phyloP scores from a whole-genome alignment of 306 rosid genomes.

The Glycine soja region DNA sequence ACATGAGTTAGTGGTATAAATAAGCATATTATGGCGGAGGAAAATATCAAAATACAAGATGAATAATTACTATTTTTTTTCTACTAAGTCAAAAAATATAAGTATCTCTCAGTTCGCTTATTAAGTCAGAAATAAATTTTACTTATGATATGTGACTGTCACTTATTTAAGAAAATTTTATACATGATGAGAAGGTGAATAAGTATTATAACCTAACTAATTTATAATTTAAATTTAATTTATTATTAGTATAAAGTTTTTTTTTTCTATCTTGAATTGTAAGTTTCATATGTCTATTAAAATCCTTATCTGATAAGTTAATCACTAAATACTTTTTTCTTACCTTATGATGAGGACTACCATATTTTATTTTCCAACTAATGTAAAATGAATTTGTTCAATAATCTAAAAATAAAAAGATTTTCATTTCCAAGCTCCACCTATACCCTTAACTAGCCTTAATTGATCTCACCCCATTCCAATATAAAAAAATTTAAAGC shows the following conservation, averaged over 20 bases:
- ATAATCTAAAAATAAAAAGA: not conserved
- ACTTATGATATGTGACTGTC: too few species aligned
- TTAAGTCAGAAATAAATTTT: too few species aligned
- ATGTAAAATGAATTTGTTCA: not conserved
- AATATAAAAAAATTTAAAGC: too few species aligned
- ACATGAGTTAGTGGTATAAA: constrained; percentile 5
- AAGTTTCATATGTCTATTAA: constrained; percentile 6
- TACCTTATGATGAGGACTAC: not conserved
- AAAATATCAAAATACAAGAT: constrained; percentile 1
- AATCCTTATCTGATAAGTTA: not conserved
- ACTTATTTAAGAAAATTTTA: too few species aligned
- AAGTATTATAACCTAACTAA: too few species aligned
- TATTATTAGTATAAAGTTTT: not conserved
- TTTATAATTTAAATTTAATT: not conserved
- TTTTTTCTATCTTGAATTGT: not conserved
- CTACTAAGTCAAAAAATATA: too few species aligned
- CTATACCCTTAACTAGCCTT: not conserved
- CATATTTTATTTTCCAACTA: too few species aligned
- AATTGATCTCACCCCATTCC: not conserved
- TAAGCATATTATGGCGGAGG: constrained; percentile 1
- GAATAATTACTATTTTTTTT: not conserved
- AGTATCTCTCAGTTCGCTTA: too few species aligned
- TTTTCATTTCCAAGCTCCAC: not conserved
- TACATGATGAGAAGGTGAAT: too few species aligned
- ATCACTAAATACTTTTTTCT: not conserved